Base-by-base conservation (phyloP, 2,329 filamentous ascomycete species). In the Fonsecaea nubica region DNA sequence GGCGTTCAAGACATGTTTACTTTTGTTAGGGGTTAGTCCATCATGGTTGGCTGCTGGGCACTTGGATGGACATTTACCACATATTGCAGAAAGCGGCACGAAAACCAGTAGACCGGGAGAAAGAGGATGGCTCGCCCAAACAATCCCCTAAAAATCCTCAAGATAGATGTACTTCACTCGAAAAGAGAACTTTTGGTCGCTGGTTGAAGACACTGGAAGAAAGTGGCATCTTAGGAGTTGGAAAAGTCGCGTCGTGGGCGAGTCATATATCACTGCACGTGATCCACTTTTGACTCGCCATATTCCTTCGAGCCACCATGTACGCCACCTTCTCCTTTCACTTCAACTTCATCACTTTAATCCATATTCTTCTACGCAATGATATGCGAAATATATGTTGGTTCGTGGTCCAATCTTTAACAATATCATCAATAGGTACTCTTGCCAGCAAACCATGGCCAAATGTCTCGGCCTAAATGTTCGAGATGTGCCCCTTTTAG, bases 1-100 rank as follows among this genome's bases (percentile, higher is more conserved):
- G 70, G 94, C 95, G 84, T 99, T 99, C 79, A 99, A 89, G 76
- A 99, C 85, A 84, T 99, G 95, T 86, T 98, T 98, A 85, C 95
- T 97, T 97, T 57, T 6, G 45, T 7, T 4, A 25, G n/a, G 2
- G 2, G 56, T 64, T 35, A 64, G 62, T 42, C 21, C 15, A 21
- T 12, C 13, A 15, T 35, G 5, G 12, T 35, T 15, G n/a, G 13
- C 9, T 21, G 36, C 18, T 32, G 8, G 48, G 21, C 12, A 15
- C 42, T 32, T 32, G 30, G 18, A 36, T 15, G 13, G 12, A 4
- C 12, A 9, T 50, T 45, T 58, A 64, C 62, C 62, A 64, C 62
- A 64, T 64, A 4, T 25, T 50, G 57, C 45, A 42, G 36, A 33
- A 33, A 4, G 21, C 25, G 30, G 3, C 18, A 18, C 32, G 35